Evolutionary conservation across 129 eudicot species (phyloP).

Genomic region (Tanacetum coccineum): DNA sequence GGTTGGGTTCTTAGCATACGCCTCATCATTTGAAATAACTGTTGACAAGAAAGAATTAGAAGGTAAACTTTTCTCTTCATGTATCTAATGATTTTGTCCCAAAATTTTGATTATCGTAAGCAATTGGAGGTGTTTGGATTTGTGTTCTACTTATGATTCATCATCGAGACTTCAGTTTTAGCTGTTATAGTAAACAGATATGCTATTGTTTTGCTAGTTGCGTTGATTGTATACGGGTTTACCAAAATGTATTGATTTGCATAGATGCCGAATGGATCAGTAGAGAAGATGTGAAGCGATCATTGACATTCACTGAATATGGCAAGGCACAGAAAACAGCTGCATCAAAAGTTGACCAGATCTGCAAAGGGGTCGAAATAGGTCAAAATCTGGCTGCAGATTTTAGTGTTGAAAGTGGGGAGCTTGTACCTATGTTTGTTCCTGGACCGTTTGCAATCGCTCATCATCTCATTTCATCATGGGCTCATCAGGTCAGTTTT

Average conservation of each 20-base stretch:
- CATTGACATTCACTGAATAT: conserved; percentile 59
- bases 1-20: conserved; percentile 84
- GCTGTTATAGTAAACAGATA: too few relatives aligned
- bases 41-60: conserved; percentile 83
- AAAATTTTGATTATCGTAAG: background rate
- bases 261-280: conserved; percentile 83
- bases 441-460: conserved; percentile 88
- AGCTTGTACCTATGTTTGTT: conserved; percentile 70
- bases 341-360: conserved; percentile 61
- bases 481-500: conserved; percentile 47
- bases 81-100: background rate
- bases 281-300: conserved; percentile 71
- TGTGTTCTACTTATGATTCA: too few relatives aligned
- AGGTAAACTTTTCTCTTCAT: conserved; percentile 40
- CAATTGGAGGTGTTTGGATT: too few relatives aligned
- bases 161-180: too few relatives aligned
- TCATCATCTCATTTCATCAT: conserved; percentile 76
- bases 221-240: too few relatives aligned
- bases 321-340: conserved; percentile 70
- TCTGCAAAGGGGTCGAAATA: conserved; percentile 70
- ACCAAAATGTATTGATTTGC: background rate
- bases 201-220: too few relatives aligned
- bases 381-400: conserved; percentile 59
- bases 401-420: conserved; percentile 78
- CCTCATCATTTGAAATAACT: conserved; percentile 61